Conservation (phyloP, 345 rosid genomes). For the Noccaea caerulescens region DNA sequence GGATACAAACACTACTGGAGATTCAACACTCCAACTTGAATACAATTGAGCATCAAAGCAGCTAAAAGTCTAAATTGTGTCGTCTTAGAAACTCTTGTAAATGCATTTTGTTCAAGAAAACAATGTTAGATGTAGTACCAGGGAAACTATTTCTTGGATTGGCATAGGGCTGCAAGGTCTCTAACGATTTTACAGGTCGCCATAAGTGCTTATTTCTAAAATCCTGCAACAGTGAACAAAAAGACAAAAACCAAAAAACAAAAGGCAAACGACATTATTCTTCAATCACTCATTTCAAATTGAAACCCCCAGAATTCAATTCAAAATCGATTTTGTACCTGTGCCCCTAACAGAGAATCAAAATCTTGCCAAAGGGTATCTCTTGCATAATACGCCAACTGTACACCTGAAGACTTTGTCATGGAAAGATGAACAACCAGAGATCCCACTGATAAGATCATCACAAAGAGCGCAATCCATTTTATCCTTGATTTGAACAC, state of each 20-base stretch:
- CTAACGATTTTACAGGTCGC: slow-evolving; percentile 75
- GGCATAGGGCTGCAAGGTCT: slow-evolving; percentile 87
- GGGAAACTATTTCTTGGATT: slow-evolving; percentile 78
- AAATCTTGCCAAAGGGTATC: slow-evolving; percentile 59
- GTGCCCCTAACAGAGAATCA: slow-evolving; percentile 48
- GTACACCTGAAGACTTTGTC: slow-evolving; percentile 69
- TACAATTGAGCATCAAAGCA: slow-evolving; percentile 9
- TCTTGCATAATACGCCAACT: slow-evolving; percentile 59
- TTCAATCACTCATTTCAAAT: not conserved
- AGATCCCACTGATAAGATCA: slow-evolving; percentile 77
- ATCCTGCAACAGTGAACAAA: slow-evolving; percentile 51
- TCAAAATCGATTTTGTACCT: slow-evolving; percentile 43
- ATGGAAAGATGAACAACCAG: slow-evolving; percentile 78
- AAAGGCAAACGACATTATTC: not conserved
- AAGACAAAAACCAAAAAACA: not conserved
- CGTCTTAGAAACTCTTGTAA: no score
- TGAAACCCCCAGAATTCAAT: slow-evolving; percentile 1
- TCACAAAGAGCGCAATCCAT: slow-evolving; percentile 78
- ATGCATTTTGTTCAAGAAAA: slow-evolving; percentile 8
- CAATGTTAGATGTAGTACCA: slow-evolving; percentile 51
- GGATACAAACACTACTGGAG: slow-evolving; percentile 1
- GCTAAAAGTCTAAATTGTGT: not conserved
- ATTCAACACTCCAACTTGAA: not conserved
- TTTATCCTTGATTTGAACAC: slow-evolving; percentile 83
- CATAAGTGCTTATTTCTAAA: slow-evolving; percentile 68